Evolutionary conservation across 208 protist genomes (phyloP).

Genomic region (Trypanosoma scelopori): DNA sequence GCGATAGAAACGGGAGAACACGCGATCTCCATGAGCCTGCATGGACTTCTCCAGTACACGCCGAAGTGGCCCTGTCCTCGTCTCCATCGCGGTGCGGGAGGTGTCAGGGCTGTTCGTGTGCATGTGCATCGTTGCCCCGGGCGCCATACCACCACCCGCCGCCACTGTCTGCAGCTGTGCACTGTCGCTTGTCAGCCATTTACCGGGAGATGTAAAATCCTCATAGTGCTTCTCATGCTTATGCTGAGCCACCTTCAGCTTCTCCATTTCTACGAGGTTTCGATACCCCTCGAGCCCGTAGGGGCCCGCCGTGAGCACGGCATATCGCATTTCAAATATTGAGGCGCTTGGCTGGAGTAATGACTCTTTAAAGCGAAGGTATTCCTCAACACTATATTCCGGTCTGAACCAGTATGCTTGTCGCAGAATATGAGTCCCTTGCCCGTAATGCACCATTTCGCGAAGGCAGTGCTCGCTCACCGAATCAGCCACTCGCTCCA

Average conservation of each 20-base stretch:
- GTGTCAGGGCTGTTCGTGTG: constrained; percentile 48
- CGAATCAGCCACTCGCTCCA: constrained; percentile 86
- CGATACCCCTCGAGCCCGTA: constrained; percentile 68
- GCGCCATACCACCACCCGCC: constrained; percentile 63
- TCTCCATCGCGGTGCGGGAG: constrained; percentile 65
- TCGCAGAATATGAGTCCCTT: constrained; percentile 80
- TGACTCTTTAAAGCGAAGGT: constrained; percentile 88
- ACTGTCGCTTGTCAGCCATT: constrained; percentile 79
- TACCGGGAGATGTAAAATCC: constrained; percentile 78
- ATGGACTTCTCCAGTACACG: constrained; percentile 58
- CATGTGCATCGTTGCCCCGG: constrained; percentile 68
- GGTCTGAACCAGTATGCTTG: constrained; percentile 87
- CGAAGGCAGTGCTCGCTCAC: constrained; percentile 83
- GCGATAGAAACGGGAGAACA: constrained; percentile 83
- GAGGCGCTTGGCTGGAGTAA: constrained; percentile 84
- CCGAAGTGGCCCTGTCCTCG: constrained; percentile 60
- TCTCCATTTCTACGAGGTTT: constrained; percentile 86
- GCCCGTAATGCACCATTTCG: constrained; percentile 82
- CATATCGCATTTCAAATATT: constrained; percentile 86
- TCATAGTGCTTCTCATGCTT: constrained; percentile 90
- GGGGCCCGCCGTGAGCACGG: constrained; percentile 53
- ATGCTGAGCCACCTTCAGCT: constrained; percentile 86
- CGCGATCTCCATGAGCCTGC: constrained; percentile 76
- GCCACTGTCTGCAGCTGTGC: constrained; percentile 73
- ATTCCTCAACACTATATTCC: constrained; percentile 91